A percentile compares a stretch with the other conserved stretches of the same genome.
phyloP scores from a whole-genome alignment of 2,329 filamentous ascomycete genomes.

The Pezicula rhizophila region DNA sequence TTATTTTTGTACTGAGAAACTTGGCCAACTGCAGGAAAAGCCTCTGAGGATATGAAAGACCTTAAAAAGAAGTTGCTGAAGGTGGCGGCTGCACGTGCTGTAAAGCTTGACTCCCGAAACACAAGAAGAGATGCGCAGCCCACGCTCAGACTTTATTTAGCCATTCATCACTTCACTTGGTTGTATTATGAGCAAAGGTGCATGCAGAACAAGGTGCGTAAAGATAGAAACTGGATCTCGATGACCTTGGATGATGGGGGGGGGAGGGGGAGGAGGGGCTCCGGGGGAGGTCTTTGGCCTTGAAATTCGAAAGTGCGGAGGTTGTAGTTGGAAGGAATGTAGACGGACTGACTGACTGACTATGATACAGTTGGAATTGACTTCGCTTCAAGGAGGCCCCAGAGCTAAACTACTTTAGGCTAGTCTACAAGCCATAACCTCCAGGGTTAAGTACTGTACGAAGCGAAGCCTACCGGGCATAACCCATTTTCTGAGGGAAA shows the following conservation, averaged over 20 bases:
- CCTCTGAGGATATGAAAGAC: neutral
- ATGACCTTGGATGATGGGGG: no score
- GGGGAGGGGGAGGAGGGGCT: neutral
- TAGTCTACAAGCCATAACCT: no score
- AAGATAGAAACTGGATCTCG: no score
- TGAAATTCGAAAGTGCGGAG: neutral
- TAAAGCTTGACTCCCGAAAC: slow-evolving; percentile 3
- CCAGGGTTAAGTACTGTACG: no score
- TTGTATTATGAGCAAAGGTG: neutral
- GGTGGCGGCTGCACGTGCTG: slow-evolving; percentile 10
- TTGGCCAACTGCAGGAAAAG: neutral
- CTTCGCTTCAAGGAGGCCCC: no score
- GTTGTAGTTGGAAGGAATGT: neutral
- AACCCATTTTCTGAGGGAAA: no score
- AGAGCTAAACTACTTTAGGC: no score
- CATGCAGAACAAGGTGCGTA: neutral
- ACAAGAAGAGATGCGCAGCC: neutral
- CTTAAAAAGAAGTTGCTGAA: no score
- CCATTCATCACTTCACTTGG: neutral
- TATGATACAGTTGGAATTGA: no score
- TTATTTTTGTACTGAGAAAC: neutral
- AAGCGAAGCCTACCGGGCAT: neutral
- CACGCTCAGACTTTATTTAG: slow-evolving; percentile 2
- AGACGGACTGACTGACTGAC: no score
- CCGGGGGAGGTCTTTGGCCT: neutral